Percentiles rank a stretch among this genome's conserved stretches.
Conservation (phyloP, 495 filamentous ascomycete species). For the Patellaria atrata region DNA sequence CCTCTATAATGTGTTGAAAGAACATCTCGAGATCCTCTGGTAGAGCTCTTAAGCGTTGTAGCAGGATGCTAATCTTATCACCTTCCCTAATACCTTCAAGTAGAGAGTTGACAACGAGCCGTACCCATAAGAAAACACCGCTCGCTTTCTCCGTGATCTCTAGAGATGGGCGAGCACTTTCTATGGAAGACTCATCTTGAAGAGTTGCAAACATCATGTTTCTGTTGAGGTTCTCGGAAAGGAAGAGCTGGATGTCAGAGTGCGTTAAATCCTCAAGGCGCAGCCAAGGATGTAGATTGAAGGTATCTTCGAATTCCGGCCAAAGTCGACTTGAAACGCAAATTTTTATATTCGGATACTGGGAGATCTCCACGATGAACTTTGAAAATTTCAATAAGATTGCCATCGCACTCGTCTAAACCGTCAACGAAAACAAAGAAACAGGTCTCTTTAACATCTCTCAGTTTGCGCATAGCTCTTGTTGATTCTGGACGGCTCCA, state of each 20-base stretch:
- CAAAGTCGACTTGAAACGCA: constrained; percentile 9
- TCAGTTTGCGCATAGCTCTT: no score
- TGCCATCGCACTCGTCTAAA: constrained; percentile 10
- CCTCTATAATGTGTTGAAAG: constrained; percentile 8
- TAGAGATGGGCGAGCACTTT: no score
- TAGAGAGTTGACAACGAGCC: constrained; percentile 5
- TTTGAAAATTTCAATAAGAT: constrained; percentile 2
- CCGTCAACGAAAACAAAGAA: constrained; percentile 14
- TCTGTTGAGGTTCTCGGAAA: neutral
- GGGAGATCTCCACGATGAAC: neutral
- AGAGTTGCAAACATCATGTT: no score
- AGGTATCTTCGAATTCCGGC: constrained; percentile 2
- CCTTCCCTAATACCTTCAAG: constrained; percentile 1
- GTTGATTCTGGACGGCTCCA: no score
- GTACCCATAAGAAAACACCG: constrained; percentile 7
- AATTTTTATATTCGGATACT: constrained; percentile 3
- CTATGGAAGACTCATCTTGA: no score
- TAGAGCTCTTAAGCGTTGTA: constrained; percentile 5
- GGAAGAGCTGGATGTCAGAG: constrained; percentile 4
- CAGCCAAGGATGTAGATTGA: neutral
- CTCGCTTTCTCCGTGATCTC: constrained; percentile 3
- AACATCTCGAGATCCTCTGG: constrained; percentile 13
- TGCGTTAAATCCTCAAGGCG: constrained; percentile 4
- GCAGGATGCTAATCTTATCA: neutral
- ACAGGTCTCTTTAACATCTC: no score